These are phyloP conservation scores for Crinitomyces ghanaensis DNA, from an alignment of 805 yeast genomes.

Conservation along the genomic window DNA sequence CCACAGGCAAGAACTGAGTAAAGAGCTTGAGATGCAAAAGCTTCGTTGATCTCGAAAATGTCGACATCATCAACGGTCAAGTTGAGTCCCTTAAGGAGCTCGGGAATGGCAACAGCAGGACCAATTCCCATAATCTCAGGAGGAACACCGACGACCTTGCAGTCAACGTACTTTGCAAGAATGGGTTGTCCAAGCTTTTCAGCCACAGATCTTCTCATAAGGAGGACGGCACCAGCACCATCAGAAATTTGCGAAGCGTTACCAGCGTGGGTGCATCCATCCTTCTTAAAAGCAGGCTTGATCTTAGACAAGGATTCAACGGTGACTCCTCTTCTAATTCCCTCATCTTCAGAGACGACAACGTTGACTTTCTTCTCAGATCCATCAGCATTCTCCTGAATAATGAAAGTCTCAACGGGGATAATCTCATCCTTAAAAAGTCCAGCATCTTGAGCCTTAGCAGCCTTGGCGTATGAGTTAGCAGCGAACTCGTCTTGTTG, in stretches of 20 bases:
- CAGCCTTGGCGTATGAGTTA: slow-evolving; percentile 74
- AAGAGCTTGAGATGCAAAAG: slow-evolving; percentile 90
- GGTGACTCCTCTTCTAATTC: slow-evolving; percentile 81
- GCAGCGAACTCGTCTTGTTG: slow-evolving; percentile 90
- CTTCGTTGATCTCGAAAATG: slow-evolving; percentile 86
- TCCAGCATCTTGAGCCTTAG: slow-evolving; percentile 55
- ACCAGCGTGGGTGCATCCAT: slow-evolving; percentile 89
- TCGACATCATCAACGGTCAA: slow-evolving; percentile 54
- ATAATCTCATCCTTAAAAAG: slow-evolving; percentile 81
- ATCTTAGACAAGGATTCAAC: slow-evolving; percentile 61
- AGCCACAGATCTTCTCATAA: slow-evolving; percentile 80
- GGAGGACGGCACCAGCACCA: slow-evolving; percentile 85
- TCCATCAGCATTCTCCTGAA: slow-evolving; percentile 47
- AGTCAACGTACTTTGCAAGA: slow-evolving; percentile 68
- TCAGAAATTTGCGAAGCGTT: slow-evolving; percentile 94
- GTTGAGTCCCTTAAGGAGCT: slow-evolving; percentile 51
- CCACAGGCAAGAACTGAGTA: slow-evolving; percentile 57
- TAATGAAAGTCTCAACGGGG: slow-evolving; percentile 57
- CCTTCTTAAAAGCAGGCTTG: slow-evolving; percentile 75
- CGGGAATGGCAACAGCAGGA: slow-evolving; percentile 92
- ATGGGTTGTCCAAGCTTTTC: slow-evolving; percentile 59
- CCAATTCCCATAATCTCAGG: slow-evolving; percentile 98
- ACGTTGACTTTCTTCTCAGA: slow-evolving; percentile 46
- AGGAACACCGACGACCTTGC: slow-evolving; percentile 83
- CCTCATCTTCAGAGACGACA: slow-evolving; percentile 64